These are phyloP conservation scores for Zymoseptoria crescenta DNA, from an alignment of 2,329 filamentous ascomycete genomes.

Conservation along the genomic window DNA sequence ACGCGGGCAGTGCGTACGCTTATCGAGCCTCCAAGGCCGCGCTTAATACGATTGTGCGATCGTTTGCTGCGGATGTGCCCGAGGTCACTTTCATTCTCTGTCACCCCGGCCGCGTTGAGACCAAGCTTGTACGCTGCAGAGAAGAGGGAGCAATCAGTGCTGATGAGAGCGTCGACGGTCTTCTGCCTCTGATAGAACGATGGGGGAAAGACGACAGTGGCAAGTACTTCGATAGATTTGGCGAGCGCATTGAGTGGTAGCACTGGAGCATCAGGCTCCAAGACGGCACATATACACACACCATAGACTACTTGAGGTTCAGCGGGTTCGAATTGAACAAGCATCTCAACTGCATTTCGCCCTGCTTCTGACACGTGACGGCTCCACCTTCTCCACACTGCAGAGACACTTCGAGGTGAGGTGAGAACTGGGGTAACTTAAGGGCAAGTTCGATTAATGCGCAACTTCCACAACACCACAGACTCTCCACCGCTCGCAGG, in stretches of 20 bases:
- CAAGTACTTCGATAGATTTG: slow-evolving; percentile 39
- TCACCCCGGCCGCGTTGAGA: slow-evolving; percentile 42
- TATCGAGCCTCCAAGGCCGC: slow-evolving; percentile 43
- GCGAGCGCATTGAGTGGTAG: slow-evolving; percentile 36
- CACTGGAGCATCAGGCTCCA: neutral
- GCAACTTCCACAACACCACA: neutral
- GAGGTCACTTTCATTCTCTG: slow-evolving; percentile 36
- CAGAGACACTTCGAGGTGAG: neutral
- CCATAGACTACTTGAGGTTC: neutral
- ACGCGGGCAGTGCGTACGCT: slow-evolving; percentile 37
- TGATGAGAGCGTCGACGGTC: slow-evolving; percentile 34
- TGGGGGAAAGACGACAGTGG: slow-evolving; percentile 31
- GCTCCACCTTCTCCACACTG: neutral
- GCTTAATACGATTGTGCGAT: slow-evolving; percentile 39
- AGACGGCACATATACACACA: neutral
- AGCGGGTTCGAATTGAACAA: neutral
- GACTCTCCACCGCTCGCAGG: neutral
- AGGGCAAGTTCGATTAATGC: neutral
- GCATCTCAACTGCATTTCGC: too few species aligned
- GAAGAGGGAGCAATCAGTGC: slow-evolving; percentile 39
- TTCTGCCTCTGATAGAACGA: slow-evolving; percentile 32
- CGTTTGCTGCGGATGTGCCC: slow-evolving; percentile 37
- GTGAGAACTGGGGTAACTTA: too few species aligned
- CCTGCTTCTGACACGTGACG: too few species aligned
- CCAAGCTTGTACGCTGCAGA: slow-evolving; percentile 35